phyloP scores from a whole-genome alignment of 208 protist genomes.

The Trypanosoma platydactyli region DNA sequence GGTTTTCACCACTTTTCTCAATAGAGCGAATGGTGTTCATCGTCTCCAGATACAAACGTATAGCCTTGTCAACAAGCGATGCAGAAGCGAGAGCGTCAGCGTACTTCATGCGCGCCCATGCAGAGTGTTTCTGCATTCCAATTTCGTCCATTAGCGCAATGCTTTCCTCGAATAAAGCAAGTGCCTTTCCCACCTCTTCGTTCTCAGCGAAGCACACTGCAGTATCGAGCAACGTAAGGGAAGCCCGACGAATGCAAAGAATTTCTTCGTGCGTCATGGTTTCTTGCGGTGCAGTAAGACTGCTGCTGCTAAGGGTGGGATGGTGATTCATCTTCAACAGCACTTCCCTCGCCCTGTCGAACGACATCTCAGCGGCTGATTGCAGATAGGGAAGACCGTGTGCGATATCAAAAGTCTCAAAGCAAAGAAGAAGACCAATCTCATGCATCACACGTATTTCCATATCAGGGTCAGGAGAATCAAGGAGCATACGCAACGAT shows the following conservation, averaged over 20 bases:
- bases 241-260: conserved; percentile 43
- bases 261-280: conserved; percentile 12
- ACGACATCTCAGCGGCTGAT: conserved; percentile 48
- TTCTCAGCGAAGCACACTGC: conserved; percentile 51
- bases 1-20: conserved; percentile 3
- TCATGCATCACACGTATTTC: conserved; percentile 61
- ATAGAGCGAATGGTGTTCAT: conserved; percentile 44
- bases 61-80: conserved; percentile 58
- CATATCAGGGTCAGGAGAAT: conserved; percentile 45
- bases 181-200: conserved; percentile 45
- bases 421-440: conserved; percentile 61
- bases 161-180: conserved; percentile 62
- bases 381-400: conserved; percentile 68
- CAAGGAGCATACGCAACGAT: conserved; percentile 54
- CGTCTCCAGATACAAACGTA: conserved; percentile 47
- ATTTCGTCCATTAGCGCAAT: conserved; percentile 48
- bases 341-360: conserved; percentile 52
- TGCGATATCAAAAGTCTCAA: conserved; percentile 38
- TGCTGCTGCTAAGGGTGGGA: no score
- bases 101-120: conserved; percentile 61
- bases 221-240: conserved; percentile 54
- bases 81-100: conserved; percentile 58
- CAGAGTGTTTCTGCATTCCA: conserved; percentile 39
- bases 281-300: neutral
- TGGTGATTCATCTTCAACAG: conserved; percentile 2